Evolutionary conservation across 805 yeast genomes (phyloP).

Genomic region (Torulaspora microellipsoides): DNA sequence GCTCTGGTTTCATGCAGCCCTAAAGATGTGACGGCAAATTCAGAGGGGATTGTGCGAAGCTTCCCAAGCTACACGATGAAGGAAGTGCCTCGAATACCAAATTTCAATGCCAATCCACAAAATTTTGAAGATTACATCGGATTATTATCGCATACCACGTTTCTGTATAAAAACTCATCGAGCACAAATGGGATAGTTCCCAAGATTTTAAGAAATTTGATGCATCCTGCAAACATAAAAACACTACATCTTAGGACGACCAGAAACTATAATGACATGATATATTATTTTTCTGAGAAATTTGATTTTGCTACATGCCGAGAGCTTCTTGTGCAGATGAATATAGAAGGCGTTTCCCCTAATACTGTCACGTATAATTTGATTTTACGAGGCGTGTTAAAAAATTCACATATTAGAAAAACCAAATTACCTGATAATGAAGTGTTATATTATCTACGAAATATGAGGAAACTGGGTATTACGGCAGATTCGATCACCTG

Average conservation of each 20-base stretch:
- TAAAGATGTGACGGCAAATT: conserved; percentile 13
- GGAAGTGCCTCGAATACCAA: conserved; percentile 38
- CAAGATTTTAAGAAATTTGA: conserved; percentile 36
- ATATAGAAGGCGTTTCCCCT: conserved; percentile 31
- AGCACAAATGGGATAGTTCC: conserved; percentile 37
- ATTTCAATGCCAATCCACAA: conserved; percentile 25
- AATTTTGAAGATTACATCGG: conserved; percentile 35
- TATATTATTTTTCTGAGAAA: conserved; percentile 37
- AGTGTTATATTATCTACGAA: conserved; percentile 28
- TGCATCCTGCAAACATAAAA: conserved; percentile 37
- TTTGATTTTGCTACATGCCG: conserved; percentile 41
- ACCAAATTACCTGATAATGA: conserved; percentile 27
- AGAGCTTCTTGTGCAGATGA: conserved; percentile 41
- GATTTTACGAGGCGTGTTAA: conserved; percentile 32
- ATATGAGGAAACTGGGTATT: conserved; percentile 30
- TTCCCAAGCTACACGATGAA: conserved; percentile 22
- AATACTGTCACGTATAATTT: conserved; percentile 39
- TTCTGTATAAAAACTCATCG: conserved; percentile 36
- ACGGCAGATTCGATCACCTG: conserved; percentile 39
- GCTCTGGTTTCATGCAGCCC: conserved; percentile 13
- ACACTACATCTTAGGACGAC: conserved; percentile 32
- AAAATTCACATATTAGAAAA: conserved; percentile 29
- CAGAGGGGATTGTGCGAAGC: conserved; percentile 13
- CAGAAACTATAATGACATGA: conserved; percentile 36
- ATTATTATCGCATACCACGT: conserved; percentile 37